Evolutionary conservation across 2,329 filamentous ascomycete genomes (phyloP).

Genomic region (Penicillium sp.): DNA sequence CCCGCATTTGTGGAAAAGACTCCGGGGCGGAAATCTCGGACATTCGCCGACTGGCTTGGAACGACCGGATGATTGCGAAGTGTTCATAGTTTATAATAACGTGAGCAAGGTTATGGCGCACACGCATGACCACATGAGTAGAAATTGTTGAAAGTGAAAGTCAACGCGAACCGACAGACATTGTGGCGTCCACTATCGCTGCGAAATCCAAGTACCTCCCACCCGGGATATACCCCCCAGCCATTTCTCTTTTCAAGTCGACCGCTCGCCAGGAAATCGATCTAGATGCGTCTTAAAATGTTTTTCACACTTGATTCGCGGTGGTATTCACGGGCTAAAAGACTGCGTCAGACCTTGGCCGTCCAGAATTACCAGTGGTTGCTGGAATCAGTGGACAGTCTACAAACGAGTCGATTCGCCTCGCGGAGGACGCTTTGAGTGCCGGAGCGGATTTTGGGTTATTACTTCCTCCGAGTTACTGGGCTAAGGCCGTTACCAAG

Average conservation of each 20-base stretch:
- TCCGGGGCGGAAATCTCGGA: slow-evolving; percentile 18
- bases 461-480: slow-evolving; percentile 44
- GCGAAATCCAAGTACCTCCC: slow-evolving; percentile 43
- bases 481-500: slow-evolving; percentile 37
- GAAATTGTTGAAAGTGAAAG: background rate
- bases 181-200: slow-evolving; percentile 31
- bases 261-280: slow-evolving; percentile 45
- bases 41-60: slow-evolving; percentile 5
- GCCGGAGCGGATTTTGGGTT: slow-evolving; percentile 44
- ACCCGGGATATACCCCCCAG: slow-evolving; percentile 49
- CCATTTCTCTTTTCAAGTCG: slow-evolving; percentile 49
- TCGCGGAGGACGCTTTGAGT: slow-evolving; percentile 38
- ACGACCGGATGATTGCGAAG: background rate
- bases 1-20: slow-evolving; percentile 17
- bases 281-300: slow-evolving; percentile 48
- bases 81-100: slow-evolving; percentile 4
- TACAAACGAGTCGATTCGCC: slow-evolving; percentile 44
- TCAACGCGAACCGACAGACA: background rate
- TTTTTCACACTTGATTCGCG: slow-evolving; percentile 43
- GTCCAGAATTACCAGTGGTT: slow-evolving; percentile 40
- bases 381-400: slow-evolving; percentile 42
- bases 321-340: slow-evolving; percentile 45
- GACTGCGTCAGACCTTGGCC: slow-evolving; percentile 37
- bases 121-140: background rate
- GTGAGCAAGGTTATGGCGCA: background rate